A percentile compares a stretch with the other conserved stretches of the same genome.
phyloP scores from a whole-genome alignment of 805 yeast genomes.

The Isabelozyma rhagii region DNA sequence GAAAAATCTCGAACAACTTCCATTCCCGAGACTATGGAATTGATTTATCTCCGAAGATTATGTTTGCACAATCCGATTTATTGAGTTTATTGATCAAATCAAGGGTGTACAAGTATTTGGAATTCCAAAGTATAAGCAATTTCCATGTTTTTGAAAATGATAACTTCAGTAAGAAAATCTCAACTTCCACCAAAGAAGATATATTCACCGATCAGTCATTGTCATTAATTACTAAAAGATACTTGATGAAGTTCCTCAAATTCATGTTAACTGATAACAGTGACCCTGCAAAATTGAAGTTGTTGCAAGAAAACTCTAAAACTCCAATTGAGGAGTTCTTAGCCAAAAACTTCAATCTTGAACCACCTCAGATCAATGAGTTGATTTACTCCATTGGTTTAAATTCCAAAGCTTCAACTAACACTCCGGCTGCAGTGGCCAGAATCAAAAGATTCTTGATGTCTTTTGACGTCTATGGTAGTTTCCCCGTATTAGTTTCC shows the following conservation, averaged over 20 bases:
- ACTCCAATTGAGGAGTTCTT: constrained; percentile 61
- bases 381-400: constrained; percentile 84
- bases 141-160: constrained; percentile 96
- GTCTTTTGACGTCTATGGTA: constrained; percentile 90
- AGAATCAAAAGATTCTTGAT: constrained; percentile 79
- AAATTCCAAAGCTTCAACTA: constrained; percentile 55
- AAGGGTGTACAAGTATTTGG: constrained; percentile 86
- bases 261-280: constrained; percentile 61
- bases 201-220: constrained; percentile 87
- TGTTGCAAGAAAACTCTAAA: constrained; percentile 55
- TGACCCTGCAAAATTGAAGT: constrained; percentile 57
- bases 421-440: constrained; percentile 71
- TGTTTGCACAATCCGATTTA: constrained; percentile 89
- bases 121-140: constrained; percentile 81
- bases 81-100: constrained; percentile 74
- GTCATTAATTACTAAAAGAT: constrained; percentile 71
- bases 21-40: constrained; percentile 77
- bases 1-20: constrained; percentile 46
- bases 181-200: constrained; percentile 74
- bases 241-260: constrained; percentile 87
- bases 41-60: constrained; percentile 80
- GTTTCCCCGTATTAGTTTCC: constrained; percentile 86
- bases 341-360: constrained; percentile 63
- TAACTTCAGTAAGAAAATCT: constrained; percentile 72
- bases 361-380: constrained; percentile 74